Percentiles rank a stretch among this genome's conserved stretches.
Conservation (phyloP, 2,329 filamentous ascomycete genomes). For the Pleomassaria siparia region DNA sequence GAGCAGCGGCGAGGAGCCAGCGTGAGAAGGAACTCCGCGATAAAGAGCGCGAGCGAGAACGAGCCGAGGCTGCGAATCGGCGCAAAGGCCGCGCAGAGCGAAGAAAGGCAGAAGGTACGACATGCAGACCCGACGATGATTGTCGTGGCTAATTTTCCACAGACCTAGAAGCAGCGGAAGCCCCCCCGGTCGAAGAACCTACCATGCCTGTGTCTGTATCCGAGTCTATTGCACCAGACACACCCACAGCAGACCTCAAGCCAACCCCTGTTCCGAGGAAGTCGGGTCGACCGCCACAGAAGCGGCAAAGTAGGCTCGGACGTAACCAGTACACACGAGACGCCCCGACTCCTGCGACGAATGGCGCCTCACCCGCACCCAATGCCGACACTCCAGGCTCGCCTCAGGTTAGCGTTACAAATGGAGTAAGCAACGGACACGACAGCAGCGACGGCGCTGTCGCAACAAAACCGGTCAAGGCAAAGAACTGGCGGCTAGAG, state of each 20-base stretch:
- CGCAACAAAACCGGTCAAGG: conserved; percentile 62
- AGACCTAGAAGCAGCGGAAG: conserved; percentile 34
- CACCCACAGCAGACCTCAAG: conserved; percentile 24
- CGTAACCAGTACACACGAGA: conserved; percentile 44
- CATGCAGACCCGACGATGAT: background rate
- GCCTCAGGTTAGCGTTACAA: conserved; percentile 33
- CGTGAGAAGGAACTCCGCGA: conserved; percentile 64
- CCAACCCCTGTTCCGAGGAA: conserved; percentile 33
- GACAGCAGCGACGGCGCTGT: conserved; percentile 60
- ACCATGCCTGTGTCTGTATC: conserved; percentile 19
- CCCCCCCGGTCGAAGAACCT: conserved; percentile 31
- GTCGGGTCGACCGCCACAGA: conserved; percentile 38
- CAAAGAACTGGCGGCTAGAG: conserved; percentile 56
- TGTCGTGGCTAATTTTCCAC: conserved; percentile 20
- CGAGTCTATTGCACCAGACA: conserved; percentile 31
- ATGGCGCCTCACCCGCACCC: conserved; percentile 35
- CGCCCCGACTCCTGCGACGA: conserved; percentile 29
- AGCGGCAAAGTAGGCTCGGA: conserved; percentile 36
- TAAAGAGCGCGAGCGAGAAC: conserved; percentile 70
- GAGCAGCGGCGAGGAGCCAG: conserved; percentile 52
- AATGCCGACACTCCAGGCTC: conserved; percentile 30
- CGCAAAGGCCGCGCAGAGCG: conserved; percentile 81
- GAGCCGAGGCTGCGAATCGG: conserved; percentile 74
- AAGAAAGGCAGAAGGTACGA: conserved; percentile 76
- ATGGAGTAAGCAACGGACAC: conserved; percentile 39